Conservation (phyloP, 208 protist genomes). For the Herpetomonas samuelpessoai region DNA sequence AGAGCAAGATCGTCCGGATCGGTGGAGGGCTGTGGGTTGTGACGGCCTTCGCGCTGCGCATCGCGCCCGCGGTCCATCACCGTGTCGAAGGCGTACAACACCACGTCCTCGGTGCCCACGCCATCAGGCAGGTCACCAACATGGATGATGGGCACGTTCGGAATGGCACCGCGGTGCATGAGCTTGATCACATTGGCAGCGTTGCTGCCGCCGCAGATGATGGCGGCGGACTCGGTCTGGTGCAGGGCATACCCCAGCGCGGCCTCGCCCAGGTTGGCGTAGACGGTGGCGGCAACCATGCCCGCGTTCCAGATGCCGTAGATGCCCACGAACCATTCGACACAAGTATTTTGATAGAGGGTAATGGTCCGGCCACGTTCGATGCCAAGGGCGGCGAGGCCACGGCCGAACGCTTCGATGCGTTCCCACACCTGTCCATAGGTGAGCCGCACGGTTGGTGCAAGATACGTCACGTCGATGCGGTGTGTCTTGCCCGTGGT, state of each 20-base stretch:
- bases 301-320: conserved; percentile 38
- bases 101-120: background rate
- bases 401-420: conserved; percentile 23
- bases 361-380: conserved; percentile 11
- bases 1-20: background rate
- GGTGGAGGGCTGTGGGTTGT: background rate
- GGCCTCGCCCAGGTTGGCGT: background rate
- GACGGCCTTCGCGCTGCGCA: background rate
- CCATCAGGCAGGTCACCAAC: background rate
- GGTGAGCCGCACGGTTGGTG: conserved; percentile 16
- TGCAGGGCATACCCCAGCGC: background rate
- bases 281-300: conserved; percentile 15
- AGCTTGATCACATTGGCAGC: background rate
- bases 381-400: conserved; percentile 25
- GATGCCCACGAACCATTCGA: conserved; percentile 37
- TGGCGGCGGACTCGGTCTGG: background rate
- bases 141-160: background rate
- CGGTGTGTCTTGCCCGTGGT: conserved; percentile 13
- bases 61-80: background rate
- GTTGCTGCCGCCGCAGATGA: background rate
- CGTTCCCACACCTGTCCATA: conserved; percentile 23
- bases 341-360: conserved; percentile 43
- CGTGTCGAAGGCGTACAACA: background rate
- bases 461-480: conserved; percentile 28
- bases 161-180: background rate